These are phyloP conservation scores for Emergomyces pasteurianus DNA, from an alignment of 2,329 filamentous ascomycete genomes.

Conservation along the genomic window DNA sequence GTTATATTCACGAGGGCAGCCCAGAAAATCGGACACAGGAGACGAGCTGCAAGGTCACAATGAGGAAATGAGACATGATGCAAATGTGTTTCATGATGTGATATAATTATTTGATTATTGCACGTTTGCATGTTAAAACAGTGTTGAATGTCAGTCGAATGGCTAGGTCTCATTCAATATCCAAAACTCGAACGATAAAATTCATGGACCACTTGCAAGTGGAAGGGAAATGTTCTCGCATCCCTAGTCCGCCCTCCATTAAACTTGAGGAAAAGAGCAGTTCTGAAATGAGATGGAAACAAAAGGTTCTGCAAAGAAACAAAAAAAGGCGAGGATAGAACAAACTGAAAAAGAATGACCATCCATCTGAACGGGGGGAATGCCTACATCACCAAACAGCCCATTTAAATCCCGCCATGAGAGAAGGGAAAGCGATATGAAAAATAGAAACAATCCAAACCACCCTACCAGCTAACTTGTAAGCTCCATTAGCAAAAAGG, in stretches of 20 bases:
- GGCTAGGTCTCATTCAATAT: background rate
- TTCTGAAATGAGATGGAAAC: conserved; percentile 43
- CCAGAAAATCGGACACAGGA: background rate
- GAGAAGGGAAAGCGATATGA: background rate
- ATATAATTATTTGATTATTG: background rate
- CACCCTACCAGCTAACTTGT: background rate
- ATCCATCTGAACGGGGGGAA: background rate
- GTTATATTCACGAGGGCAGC: background rate
- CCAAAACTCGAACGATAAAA: background rate
- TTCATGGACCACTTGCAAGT: background rate
- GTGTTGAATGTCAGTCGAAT: background rate
- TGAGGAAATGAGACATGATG: background rate
- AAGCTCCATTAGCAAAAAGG: background rate
- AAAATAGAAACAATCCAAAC: background rate
- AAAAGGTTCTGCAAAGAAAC: conserved; percentile 16
- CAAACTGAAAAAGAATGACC: background rate
- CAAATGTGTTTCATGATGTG: background rate
- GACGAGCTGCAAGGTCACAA: background rate
- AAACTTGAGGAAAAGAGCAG: conserved; percentile 37
- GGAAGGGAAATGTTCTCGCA: conserved; percentile 35
- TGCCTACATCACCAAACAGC: background rate
- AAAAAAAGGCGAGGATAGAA: background rate
- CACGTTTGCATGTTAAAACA: background rate
- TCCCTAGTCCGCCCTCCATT: conserved; percentile 46
- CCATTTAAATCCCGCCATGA: background rate